A percentile compares a stretch with the other conserved stretches of the same genome.
These are phyloP conservation scores for Millerozyma miso DNA, from an alignment of 805 yeast genomes.

Conservation along the genomic window DNA sequence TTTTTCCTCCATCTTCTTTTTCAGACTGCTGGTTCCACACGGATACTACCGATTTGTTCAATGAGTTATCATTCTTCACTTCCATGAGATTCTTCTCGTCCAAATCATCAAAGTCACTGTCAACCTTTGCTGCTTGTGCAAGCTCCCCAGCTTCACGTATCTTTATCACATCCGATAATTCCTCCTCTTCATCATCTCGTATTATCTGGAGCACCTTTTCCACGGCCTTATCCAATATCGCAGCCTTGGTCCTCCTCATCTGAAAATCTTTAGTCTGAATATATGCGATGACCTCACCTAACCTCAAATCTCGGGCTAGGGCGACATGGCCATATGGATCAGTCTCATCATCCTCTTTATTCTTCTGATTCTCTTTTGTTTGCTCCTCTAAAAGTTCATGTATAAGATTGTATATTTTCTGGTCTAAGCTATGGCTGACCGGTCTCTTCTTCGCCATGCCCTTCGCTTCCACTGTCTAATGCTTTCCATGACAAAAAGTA, in stretches of 20 bases:
- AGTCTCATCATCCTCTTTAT: constrained; percentile 24
- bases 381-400: constrained; percentile 57
- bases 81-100: constrained; percentile 53
- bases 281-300: constrained; percentile 49
- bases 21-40: constrained; percentile 49
- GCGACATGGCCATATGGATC: constrained; percentile 46
- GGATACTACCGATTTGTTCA: constrained; percentile 73
- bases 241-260: constrained; percentile 65
- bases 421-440: constrained; percentile 37
- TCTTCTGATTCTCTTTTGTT: constrained; percentile 40
- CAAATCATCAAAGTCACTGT: constrained; percentile 40
- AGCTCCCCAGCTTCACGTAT: constrained; percentile 10
- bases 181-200: constrained; percentile 58
- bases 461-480: neutral
- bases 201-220: constrained; percentile 54
- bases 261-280: constrained; percentile 64
- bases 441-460: constrained; percentile 11
- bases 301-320: constrained; percentile 55
- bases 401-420: constrained; percentile 52
- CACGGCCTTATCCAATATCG: constrained; percentile 57
- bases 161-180: constrained; percentile 36
- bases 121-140: constrained; percentile 22
- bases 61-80: constrained; percentile 58
- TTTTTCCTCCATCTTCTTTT: constrained; percentile 4
- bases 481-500: neutral